A percentile compares a stretch with the other conserved stretches of the same genome.
Conservation (phyloP, 1,139 yeast genomes). For the Saccharomyces hybrid region DNA sequence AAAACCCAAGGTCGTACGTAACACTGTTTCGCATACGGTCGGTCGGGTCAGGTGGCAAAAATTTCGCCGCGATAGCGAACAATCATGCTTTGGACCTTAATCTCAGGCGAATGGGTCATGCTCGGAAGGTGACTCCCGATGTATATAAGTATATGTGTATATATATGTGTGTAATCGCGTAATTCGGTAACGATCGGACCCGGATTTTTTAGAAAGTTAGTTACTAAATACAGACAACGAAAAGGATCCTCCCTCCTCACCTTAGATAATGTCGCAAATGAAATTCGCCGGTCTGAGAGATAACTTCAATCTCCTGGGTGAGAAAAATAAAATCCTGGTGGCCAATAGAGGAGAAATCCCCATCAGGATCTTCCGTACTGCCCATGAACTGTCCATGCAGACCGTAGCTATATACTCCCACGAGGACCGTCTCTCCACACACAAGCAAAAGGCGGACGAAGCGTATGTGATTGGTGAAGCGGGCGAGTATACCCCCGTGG, state of each 20-base stretch:
- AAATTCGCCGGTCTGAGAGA: constrained; percentile 37
- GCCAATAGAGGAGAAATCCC: constrained; percentile 95
- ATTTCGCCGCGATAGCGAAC: neutral
- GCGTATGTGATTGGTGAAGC: too few relatives aligned
- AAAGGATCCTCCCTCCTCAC: neutral
- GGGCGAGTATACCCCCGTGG: too few relatives aligned
- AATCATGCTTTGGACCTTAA: neutral
- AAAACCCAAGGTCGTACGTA: too few relatives aligned
- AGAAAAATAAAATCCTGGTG: constrained; percentile 62
- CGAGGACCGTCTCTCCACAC: too few relatives aligned
- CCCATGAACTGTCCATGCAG: constrained; percentile 27
- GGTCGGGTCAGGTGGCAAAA: neutral
- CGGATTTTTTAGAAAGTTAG: too few relatives aligned
- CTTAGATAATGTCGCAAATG: constrained; percentile 5
- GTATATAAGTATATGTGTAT: neutral
- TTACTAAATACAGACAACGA: too few relatives aligned
- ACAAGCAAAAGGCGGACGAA: too few relatives aligned
- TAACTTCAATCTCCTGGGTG: constrained; percentile 38
- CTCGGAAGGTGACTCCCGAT: neutral
- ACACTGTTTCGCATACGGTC: neutral
- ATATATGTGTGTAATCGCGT: neutral
- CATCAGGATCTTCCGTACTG: constrained; percentile 83
- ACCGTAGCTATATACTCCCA: too few relatives aligned
- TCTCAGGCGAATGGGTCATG: neutral
- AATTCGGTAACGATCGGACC: neutral